Evolutionary conservation across 2,329 filamentous ascomycete genomes (phyloP), one percentile per base, ranked within the genome.

Genomic region (Fusarium xylarioides): DNA sequence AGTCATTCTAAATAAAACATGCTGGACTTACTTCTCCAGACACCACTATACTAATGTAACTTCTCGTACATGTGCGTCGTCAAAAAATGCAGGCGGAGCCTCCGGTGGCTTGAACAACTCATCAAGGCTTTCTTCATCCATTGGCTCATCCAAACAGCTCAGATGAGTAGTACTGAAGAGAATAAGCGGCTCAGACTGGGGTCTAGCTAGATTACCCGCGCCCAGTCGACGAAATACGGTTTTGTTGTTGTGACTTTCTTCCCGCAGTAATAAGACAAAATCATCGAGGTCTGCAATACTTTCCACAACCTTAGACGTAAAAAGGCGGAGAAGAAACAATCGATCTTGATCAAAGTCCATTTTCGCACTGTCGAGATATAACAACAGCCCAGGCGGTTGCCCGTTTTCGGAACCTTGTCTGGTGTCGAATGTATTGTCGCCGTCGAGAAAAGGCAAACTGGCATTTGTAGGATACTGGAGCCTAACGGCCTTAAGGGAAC

Each of bases 281-380:
- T 42, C 38, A 3, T n/a, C 21, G 8, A n/a, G 5, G 21, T 42
- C 38, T 2, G 38, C 5, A 42, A 42, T 23, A 11, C 21, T 42
- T 7, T 23, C 40, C 0, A 7, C 11, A n/a, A 42, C 21, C 0
- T n/a, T n/a, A 7, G 5, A 14, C 3, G 21, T 5, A 42, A 23
- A 23, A 23, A 23, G n/a, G 2, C 21, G 40, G 3, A 42, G 40
- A n/a, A 42, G 40, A 42, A 42, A 42, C 12, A 42, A 15, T 11
- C 9, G 14, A 23, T 16, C 5, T 7, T 23, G 21, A 42, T 16
- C 14, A 11, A 7, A 7, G 40, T 11, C 1, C 0, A 23, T 2
- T 42, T 23, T 2, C 1, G 10, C 14, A 11, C 5, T 5, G 40
- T 43, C 40, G 6, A 43, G 40, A 43, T 16, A 43, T 16, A 23